Conservation (phyloP, 257 asterid genomes). For the Solanum ossicruentum region DNA sequence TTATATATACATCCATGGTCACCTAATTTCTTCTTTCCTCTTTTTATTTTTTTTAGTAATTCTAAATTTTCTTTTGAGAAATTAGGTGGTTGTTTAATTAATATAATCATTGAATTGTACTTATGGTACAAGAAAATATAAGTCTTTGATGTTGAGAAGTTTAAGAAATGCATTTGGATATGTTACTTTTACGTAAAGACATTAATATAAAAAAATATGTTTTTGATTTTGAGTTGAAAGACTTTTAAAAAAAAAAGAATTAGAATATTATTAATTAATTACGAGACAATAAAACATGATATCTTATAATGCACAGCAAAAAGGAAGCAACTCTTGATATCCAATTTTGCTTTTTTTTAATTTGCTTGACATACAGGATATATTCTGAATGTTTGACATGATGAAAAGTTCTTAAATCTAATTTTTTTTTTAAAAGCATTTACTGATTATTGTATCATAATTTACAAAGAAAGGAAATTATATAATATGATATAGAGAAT, state of each 20-base stretch:
- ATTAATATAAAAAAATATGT: background rate
- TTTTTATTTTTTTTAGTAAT: background rate
- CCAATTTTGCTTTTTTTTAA: background rate
- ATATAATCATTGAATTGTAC: background rate
- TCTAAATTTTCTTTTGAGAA: background rate
- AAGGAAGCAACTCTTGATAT: slow-evolving; percentile 24
- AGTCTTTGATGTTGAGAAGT: background rate
- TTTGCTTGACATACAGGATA: background rate
- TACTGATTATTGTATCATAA: background rate
- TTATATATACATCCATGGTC: background rate
- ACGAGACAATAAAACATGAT: background rate
- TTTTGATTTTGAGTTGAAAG: background rate
- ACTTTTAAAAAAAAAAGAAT: background rate
- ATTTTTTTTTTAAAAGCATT: too few species aligned
- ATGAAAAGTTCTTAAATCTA: background rate
- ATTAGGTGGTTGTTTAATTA: background rate
- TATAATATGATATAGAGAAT: background rate
- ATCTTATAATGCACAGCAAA: slow-evolving; percentile 1
- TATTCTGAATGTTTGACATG: background rate
- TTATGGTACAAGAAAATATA: background rate
- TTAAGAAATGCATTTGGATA: background rate
- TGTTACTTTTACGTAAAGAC: background rate
- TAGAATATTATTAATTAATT: background rate
- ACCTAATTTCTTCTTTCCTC: background rate
- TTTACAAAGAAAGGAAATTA: background rate